Base-by-base conservation (phyloP, 805 yeast genomes). In the Saccharomycopsis sp. region DNA sequence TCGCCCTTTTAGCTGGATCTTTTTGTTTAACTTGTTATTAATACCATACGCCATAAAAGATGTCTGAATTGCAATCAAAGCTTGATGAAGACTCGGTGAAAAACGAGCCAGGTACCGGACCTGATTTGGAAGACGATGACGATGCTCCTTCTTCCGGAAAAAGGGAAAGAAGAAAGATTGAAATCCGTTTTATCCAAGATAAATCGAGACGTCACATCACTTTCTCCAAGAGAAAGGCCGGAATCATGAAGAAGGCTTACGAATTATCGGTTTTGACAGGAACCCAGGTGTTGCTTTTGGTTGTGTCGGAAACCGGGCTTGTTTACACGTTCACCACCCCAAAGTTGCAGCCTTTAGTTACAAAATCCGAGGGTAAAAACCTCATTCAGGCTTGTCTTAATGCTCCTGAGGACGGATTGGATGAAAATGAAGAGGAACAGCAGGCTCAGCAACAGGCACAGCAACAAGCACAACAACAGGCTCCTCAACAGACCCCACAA, bases 291-390 rank as follows among this genome's bases (percentile, higher is more conserved):
- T 80, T 94, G 64, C 78, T 94, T 61, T 82, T 94, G 66, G 99
- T 94, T 58, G 99, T 94, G 34, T 87, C 96, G 56, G 99, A 94
- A 73, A 94, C 99, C n/a, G 99, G 99, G 15, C 83, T 94, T 63
- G 99, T 94, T 57, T 94, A 94, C 74, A 94, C 99, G 20, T 94
- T 94, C 73, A 93, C 98, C 58, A 94, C 99, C n/a, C 99, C 99
- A 60, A 94, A 94, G 74, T 84, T 94, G 70, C 98, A 94, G 75
- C 99, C 99, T 7, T 81, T 94, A 66, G 99, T 94, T 56, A 94
- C 98, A 49, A 92, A 93, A 74, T 87, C 96, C 56, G 99, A 94
- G 75, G 99, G 99, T 65, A 92, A 94, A 73, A 92, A 92, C 73
- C 81, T 93, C 68, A 93, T 93, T 68, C 97, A 94, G 76, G 96